These are phyloP conservation scores for Podaxis sp. DNA, from an alignment of 768 basidiomycete species.

Conservation along the genomic window DNA sequence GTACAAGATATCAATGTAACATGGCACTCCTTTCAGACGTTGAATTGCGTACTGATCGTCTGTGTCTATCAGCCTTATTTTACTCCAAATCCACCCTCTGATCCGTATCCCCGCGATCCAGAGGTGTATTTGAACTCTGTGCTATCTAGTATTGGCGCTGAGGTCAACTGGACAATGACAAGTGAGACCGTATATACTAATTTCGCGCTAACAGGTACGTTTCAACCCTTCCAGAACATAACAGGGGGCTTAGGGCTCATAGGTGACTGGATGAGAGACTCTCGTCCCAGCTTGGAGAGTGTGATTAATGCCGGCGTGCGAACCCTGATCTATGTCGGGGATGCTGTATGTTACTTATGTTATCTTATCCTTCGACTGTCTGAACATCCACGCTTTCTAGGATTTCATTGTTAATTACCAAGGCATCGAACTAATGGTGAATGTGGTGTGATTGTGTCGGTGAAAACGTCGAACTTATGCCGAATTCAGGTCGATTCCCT, in stretches of 20 bases:
- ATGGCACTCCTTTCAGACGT: constrained; percentile 10
- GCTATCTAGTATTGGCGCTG: constrained; percentile 40
- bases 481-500: constrained; percentile 31
- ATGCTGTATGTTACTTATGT: constrained; percentile 41
- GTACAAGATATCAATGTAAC: constrained; percentile 52
- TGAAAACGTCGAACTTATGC: not conserved
- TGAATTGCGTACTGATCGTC: not conserved
- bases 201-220: constrained; percentile 31
- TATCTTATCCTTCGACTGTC: not conserved
- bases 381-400: constrained; percentile 20
- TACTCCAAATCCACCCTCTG: constrained; percentile 38
- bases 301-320: constrained; percentile 59
- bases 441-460: not conserved
- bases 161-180: constrained; percentile 40
- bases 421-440: constrained; percentile 58
- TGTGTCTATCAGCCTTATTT: constrained; percentile 41
- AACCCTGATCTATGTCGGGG: constrained; percentile 55
- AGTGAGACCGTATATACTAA: constrained; percentile 43
- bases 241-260: constrained; percentile 21
- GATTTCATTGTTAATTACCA: constrained; percentile 55
- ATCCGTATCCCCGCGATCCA: constrained; percentile 49
- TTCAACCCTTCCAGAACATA: not conserved
- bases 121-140: constrained; percentile 30
- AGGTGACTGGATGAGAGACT: constrained; percentile 60
- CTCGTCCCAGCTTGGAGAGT: constrained; percentile 46